These are phyloP conservation scores for Willaertia magna DNA, from an alignment of 208 protist species.

Conservation along the genomic window DNA sequence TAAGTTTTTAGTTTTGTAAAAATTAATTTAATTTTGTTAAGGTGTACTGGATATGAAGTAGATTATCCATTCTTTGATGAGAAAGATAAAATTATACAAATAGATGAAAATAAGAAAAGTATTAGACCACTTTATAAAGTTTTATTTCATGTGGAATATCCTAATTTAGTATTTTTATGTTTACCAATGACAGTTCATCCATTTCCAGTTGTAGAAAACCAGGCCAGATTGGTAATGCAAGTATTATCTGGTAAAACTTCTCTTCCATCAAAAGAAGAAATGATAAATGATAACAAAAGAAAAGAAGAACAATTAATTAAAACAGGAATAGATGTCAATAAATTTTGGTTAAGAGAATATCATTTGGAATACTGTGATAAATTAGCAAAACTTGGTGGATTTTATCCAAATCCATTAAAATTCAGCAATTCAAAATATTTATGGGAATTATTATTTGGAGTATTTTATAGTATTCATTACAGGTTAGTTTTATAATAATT, in stretches of 20 bases:
- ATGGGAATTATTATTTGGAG: not conserved
- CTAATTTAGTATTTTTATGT: not conserved
- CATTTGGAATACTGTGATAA: not conserved
- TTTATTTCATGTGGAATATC: not conserved
- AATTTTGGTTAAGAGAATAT: not conserved
- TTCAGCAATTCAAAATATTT: not conserved
- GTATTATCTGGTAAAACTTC: not conserved
- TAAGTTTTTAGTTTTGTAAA: too few relatives aligned
- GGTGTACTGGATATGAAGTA: not conserved
- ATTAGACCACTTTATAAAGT: not conserved
- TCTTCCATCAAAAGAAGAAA: not conserved
- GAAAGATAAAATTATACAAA: not conserved
- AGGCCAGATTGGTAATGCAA: not conserved
- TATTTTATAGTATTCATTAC: not conserved
- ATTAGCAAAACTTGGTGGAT: not conserved
- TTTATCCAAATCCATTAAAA: not conserved
- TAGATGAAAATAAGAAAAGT: not conserved
- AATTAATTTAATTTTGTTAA: too few relatives aligned
- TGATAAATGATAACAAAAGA: not conserved
- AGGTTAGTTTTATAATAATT: too few relatives aligned
- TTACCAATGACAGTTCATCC: not conserved
- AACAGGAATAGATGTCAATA: not conserved
- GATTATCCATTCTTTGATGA: not conserved
- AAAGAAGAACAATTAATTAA: not conserved
- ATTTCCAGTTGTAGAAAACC: not conserved